Evolutionary conservation across 192 early-diverging fungal genomes (phyloP), one percentile per base, ranked within the genome.

Genomic region (Mortierella antarctica): DNA sequence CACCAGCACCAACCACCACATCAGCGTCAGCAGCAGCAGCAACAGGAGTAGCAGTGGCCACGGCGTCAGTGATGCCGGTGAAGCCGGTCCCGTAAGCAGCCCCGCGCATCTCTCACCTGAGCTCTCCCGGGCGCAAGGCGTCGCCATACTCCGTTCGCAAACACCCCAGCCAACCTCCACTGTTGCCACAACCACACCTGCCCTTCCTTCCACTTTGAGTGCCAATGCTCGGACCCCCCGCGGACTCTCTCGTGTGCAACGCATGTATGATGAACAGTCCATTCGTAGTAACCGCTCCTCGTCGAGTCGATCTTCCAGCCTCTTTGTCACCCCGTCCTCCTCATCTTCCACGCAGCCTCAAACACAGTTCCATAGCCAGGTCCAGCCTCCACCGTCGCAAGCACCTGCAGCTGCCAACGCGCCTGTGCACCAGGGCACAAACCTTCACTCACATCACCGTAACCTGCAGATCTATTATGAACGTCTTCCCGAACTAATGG

Each of bases 231-330:
- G 70, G 15, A 55, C 61, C 6, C 53, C 70, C 13, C 70, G 70
- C n/a, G 70, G 70, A n/a, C 40, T 62, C 1, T 63, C 60, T 42
- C 59, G 61, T 39, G 61, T 63, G 5, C 70, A 71, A 45, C 59
- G 70, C n/a, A 39, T 48, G 21, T 56, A 71, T 41, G 70, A 71
- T 23, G 70, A 71, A 18, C 70, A 71, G 31, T 71, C 70, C 18
- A 63, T 71, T 14, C 70, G 70, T 8, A 71, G 70, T 44, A 49
- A 57, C 15, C 50, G 70, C 2, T 63, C 68, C 7, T 45, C 52
- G n/a, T 71, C 70, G 1, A 71, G 70, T 57, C 59, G 61, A 15
- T 62, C 70, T 12, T 71, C 70, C 4, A 63, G 70, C 13, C 51
- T 71, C 18, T 41, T 71, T 18, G 61, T 61, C 12, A 47, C 44